Conservation (phyloP, 164 flowering plant species). For the Dillenia suffruticosa region DNA sequence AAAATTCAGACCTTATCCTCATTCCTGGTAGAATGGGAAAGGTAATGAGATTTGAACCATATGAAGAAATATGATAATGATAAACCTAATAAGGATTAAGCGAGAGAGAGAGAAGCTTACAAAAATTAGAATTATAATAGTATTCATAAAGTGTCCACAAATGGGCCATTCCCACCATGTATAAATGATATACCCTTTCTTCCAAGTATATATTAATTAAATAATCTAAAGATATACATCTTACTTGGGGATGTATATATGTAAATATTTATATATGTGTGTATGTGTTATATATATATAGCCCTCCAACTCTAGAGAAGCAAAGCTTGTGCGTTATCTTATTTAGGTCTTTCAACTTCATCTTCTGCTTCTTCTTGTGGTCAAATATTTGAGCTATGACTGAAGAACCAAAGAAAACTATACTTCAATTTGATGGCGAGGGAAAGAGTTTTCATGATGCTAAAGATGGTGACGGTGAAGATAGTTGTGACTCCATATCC, state of each 20-base stretch:
- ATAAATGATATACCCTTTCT: neutral
- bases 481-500: slow-evolving; percentile 15
- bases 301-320: neutral
- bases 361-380: too few relatives aligned
- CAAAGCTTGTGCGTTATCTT: too few relatives aligned
- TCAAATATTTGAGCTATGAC: too few relatives aligned
- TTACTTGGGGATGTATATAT: too few relatives aligned
- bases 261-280: too few relatives aligned
- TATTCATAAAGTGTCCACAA: neutral
- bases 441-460: too few relatives aligned
- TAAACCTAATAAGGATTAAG: slow-evolving; percentile 27
- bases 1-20: slow-evolving; percentile 43
- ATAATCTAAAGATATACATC: neutral
- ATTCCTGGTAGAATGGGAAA: slow-evolving; percentile 30
- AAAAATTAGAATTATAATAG: neutral
- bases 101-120: neutral
- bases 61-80: slow-evolving; percentile 23
- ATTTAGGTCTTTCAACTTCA: too few relatives aligned
- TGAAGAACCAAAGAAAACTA: too few relatives aligned
- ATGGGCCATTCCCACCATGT: slow-evolving; percentile 10
- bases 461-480: slow-evolving; percentile 18
- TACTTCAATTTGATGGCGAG: too few relatives aligned
- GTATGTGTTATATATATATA: slow-evolving; percentile 7
- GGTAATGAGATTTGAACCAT: slow-evolving; percentile 16
- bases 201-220: neutral